phyloP scores from a whole-genome alignment of 371 early-diverging fungal genomes.

The Mucor sp. region DNA sequence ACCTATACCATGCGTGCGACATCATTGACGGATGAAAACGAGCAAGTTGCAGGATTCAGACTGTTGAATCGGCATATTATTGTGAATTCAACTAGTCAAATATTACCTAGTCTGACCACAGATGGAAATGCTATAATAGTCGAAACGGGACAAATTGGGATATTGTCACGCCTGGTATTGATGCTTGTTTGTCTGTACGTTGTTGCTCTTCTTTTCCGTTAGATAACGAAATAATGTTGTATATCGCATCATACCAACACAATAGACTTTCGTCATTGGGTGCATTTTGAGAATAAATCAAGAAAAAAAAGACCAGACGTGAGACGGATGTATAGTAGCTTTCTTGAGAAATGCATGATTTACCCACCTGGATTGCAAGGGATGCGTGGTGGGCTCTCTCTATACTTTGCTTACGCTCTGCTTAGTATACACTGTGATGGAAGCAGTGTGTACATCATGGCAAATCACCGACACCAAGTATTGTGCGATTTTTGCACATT shows the following conservation, averaged over 20 bases:
- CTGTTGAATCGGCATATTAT: not conserved
- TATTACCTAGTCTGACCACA: not conserved
- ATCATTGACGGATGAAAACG: not conserved
- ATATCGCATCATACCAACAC: conserved; percentile 6
- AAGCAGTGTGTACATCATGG: not conserved
- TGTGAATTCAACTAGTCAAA: not conserved
- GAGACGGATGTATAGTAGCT: no score
- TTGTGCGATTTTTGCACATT: not conserved
- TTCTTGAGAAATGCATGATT: not conserved
- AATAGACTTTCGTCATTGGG: not conserved
- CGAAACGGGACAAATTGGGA: not conserved
- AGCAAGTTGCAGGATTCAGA: not conserved
- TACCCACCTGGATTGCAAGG: not conserved
- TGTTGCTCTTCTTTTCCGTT: not conserved
- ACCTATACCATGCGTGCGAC: not conserved
- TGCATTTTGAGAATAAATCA: not conserved
- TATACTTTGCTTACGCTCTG: not conserved
- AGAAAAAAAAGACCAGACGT: not conserved
- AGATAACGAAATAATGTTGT: conserved; percentile 6
- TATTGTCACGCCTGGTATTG: not conserved
- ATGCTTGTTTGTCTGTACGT: not conserved
- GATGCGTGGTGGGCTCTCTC: not conserved
- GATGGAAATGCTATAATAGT: not conserved
- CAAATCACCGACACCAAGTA: not conserved
- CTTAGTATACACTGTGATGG: not conserved